Percentiles rank a stretch among this genome's conserved stretches.
These are phyloP conservation scores for Solanum commersonii DNA, from an alignment of 257 asterid genomes.

Conservation along the genomic window DNA sequence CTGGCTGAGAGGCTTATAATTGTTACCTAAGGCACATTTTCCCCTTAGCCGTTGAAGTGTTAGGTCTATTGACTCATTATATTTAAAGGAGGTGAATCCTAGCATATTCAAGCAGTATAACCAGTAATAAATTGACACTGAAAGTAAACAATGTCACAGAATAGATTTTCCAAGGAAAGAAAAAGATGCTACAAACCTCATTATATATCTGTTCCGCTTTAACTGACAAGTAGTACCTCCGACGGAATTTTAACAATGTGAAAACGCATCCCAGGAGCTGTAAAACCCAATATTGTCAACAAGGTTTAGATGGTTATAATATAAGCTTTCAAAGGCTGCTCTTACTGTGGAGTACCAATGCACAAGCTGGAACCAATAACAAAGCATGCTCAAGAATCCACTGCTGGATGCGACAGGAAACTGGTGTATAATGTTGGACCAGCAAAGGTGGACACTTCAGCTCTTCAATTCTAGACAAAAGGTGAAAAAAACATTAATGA, in stretches of 20 bases:
- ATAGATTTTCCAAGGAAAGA: not conserved
- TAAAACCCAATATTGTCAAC: slow-evolving; percentile 51
- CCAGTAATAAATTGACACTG: not conserved
- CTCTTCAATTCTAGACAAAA: slow-evolving; percentile 51
- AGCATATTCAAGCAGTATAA: not conserved
- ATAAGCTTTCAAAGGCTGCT: slow-evolving; percentile 33
- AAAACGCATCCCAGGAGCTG: slow-evolving; percentile 69
- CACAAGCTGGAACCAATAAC: slow-evolving; percentile 47
- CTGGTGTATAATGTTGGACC: slow-evolving; percentile 51
- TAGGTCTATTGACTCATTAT: not conserved
- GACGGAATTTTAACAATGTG: slow-evolving; percentile 30
- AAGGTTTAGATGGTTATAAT: slow-evolving; percentile 28
- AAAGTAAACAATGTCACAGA: not conserved
- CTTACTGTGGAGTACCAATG: slow-evolving; percentile 55
- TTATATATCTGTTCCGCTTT: slow-evolving; percentile 74
- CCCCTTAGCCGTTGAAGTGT: not conserved
- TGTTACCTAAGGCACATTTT: not conserved
- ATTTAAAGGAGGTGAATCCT: not conserved
- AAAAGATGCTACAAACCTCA: slow-evolving; percentile 37
- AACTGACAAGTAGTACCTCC: slow-evolving; percentile 41
- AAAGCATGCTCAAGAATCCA: slow-evolving; percentile 58
- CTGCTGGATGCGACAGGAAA: slow-evolving; percentile 45
- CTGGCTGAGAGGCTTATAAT: not conserved
- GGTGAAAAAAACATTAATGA: not conserved
- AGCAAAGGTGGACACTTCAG: slow-evolving; percentile 74